Base-by-base conservation (phyloP, 768 basidiomycete genomes). In the Kwoniella heveanensis region DNA sequence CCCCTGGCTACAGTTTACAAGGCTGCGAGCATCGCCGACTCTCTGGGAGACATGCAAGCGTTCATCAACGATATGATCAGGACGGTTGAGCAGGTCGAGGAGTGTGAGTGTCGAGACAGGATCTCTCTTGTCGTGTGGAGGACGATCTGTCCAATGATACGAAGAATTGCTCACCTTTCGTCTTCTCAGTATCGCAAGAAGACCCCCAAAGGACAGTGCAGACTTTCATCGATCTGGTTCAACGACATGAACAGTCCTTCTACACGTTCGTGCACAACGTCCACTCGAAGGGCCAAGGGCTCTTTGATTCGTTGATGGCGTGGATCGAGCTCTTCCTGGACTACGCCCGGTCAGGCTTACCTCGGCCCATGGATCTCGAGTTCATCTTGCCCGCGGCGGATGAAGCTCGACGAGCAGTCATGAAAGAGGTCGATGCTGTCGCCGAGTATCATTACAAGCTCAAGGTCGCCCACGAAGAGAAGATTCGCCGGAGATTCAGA, bases 251-350 rank as follows among this genome's bases (percentile, higher is more conserved):
- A 72, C 91, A 94, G 74, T 82, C 92, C 0, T 98, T 98, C 82
- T 99, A 99, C 83, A 84, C 85, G 62, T 99, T 99, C 77, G 94
- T 99, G 26, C 92, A 99, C 85, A 96, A 95, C 71, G 96, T 99
- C 1, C 96, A 99, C 76, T 88, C 92, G 49, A 97, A 97, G 77
- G 96, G 96, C 36, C 89, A 93, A 74, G 89, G 88, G 22, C 84
- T 99, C 13, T 99, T 99, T 79, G 90, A 93, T 73, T 86, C 85
- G 72, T 86, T 99, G 61, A 97, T 97, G 92, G 85, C 84, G 39
- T 99, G 96, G 96, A 89, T 96, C 79, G 94, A 98, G 80, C 86
- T 91, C 36, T 98, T 98, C 83, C 84, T 98, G 63, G 90, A 89
- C 25, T 85, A 90, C 57, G 86, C 93, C 51, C 89, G 96, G 12